phyloP scores from a whole-genome alignment of 352 stramenopile genomes.

The Globisporangium lucens region DNA sequence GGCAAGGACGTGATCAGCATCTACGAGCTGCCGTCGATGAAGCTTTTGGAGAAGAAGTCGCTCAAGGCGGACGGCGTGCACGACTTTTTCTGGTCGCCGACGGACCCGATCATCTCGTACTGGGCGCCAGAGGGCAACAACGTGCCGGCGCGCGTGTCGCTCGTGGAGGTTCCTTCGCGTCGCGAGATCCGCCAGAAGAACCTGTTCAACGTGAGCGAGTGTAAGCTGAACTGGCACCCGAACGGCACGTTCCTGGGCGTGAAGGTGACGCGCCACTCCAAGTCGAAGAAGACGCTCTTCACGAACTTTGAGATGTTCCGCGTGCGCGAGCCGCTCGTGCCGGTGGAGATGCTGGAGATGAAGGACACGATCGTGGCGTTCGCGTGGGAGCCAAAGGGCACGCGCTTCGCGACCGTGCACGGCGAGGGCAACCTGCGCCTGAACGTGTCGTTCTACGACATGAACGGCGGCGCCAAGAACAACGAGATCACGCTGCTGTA shows the following conservation, averaged over 20 bases:
- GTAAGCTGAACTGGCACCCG: slow-evolving; percentile 95
- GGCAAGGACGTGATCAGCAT: slow-evolving; percentile 92
- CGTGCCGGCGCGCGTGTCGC: slow-evolving; percentile 94
- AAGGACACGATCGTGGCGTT: slow-evolving; percentile 96
- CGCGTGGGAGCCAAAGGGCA: slow-evolving; percentile 95
- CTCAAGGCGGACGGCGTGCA: slow-evolving; percentile 92
- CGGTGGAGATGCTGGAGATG: slow-evolving; percentile 98
- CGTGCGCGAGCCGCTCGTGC: slow-evolving; percentile 92
- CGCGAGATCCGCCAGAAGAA: slow-evolving; percentile 98
- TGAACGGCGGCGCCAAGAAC: slow-evolving; percentile 65
- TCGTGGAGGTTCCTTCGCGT: slow-evolving; percentile 95
- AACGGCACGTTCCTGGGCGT: slow-evolving; percentile 94
- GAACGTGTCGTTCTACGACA: slow-evolving; percentile 97
- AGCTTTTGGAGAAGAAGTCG: slow-evolving; percentile 97
- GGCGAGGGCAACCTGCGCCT: slow-evolving; percentile 91
- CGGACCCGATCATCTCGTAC: slow-evolving; percentile 93
- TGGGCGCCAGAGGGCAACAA: slow-evolving; percentile 95
- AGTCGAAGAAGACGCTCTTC: slow-evolving; percentile 98
- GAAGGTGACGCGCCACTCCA: slow-evolving; percentile 86
- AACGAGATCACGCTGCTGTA: slow-evolving; percentile 94
- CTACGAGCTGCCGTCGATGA: slow-evolving; percentile 96
- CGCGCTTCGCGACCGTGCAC: slow-evolving; percentile 96
- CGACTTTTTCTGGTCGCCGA: slow-evolving; percentile 98
- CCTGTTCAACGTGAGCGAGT: slow-evolving; percentile 96
- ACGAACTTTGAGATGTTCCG: slow-evolving; percentile 99